Evolutionary conservation across 495 filamentous ascomycete species (phyloP), one percentile per base, ranked within the genome.

Genomic region (Aspergillus coremiiformis): DNA sequence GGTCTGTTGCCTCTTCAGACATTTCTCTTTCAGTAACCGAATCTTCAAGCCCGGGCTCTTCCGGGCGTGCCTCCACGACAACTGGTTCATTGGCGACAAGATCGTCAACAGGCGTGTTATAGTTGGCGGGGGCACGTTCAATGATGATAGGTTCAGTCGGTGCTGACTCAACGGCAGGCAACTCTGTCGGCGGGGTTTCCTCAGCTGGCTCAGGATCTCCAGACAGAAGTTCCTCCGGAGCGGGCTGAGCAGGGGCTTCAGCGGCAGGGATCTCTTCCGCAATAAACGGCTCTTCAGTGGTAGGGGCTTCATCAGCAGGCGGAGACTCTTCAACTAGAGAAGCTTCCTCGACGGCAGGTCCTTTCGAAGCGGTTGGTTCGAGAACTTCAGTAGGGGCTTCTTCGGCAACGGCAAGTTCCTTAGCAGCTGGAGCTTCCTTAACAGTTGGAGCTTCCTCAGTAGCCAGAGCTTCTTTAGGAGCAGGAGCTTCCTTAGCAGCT

Each of bases 341-440:
- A 24, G 20, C 27, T 29, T 55, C 46, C 22, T 44, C 49, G 14
- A 49, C 63, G 22, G 44, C 47, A 26, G 46, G 27, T 41, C 41
- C 33, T 42, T 56, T 52, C 23, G 55, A 49, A 23, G 42, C 52
- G 17, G 32, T 20, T 21, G 42, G 24, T 43, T 33, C 55, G 3
- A 46, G 12, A 19, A 52, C 39, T 19, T 44, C 39, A 8, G 23
- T 39, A 15, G 33, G 20, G 44, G 47, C 11, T 19, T 60, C 51
- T 29, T 57, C 39, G 2, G 20, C 37, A 19, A 17, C 24, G 30
- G 37, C 8, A 24, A 37, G 20, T n/a, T 58, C 55, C 47, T 58
- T 51, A 3, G 39, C 37, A 47, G 55, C 39, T 29, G 55, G 51
- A 43, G 53, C 24, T 17, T 61, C 49, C 52, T 58, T 53, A n/a